Percentiles rank a stretch among this genome's conserved stretches.
phyloP scores from a whole-genome alignment of 2,329 filamentous ascomycete species.

The Hypoxylon sp. region DNA sequence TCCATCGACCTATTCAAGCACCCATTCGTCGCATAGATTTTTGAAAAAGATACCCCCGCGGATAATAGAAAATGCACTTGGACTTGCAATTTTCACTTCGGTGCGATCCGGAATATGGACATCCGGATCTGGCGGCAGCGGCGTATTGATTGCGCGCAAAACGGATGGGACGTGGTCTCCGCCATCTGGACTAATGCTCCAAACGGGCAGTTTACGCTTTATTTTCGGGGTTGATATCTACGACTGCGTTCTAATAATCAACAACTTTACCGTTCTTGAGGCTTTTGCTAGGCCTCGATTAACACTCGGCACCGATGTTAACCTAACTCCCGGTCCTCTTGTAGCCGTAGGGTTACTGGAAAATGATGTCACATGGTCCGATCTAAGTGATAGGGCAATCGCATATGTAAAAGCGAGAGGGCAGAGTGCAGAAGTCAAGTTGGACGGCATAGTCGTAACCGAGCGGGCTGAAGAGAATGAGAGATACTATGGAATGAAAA shows the following conservation, averaged over 20 bases:
- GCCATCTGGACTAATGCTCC: constrained; percentile 90
- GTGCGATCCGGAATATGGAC: constrained; percentile 95
- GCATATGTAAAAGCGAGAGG: constrained; percentile 73
- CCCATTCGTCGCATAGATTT: constrained; percentile 68
- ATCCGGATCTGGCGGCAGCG: constrained; percentile 90
- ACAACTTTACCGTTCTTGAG: constrained; percentile 86
- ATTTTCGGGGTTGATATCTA: constrained; percentile 94
- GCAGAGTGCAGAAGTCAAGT: constrained; percentile 67
- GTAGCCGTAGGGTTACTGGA: constrained; percentile 68
- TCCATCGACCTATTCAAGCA: constrained; percentile 52
- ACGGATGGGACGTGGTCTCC: constrained; percentile 92
- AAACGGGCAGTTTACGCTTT: constrained; percentile 90
- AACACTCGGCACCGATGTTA: constrained; percentile 86
- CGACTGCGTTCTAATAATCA: constrained; percentile 94
- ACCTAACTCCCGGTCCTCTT: constrained; percentile 82
- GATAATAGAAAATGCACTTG: constrained; percentile 90
- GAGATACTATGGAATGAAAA: constrained; percentile 66
- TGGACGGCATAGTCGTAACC: constrained; percentile 70
- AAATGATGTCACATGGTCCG: constrained; percentile 65
- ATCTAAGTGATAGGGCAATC: constrained; percentile 68
- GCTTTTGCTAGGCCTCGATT: constrained; percentile 84
- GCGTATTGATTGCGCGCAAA: constrained; percentile 85
- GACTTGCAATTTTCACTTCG: constrained; percentile 93
- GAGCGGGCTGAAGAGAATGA: constrained; percentile 73
- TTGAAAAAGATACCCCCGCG: constrained; percentile 86